phyloP scores from a whole-genome alignment of 2,329 filamentous ascomycete genomes.

The Berkeleyomyces basicola region DNA sequence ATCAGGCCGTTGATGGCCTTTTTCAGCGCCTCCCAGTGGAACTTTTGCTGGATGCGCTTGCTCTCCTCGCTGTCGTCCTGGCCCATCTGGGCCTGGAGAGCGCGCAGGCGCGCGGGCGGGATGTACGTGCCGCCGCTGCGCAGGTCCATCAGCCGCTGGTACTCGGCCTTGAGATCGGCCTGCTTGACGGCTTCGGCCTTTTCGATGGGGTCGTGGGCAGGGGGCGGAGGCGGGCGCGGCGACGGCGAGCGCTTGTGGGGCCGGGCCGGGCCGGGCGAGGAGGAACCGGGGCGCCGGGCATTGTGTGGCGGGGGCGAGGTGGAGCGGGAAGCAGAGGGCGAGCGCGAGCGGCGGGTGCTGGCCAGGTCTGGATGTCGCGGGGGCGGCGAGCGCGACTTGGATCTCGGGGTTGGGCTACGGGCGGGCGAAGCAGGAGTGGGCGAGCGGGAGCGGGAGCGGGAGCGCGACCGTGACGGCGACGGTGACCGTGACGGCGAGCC shows the following conservation, averaged over 20 bases:
- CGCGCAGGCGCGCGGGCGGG: constrained; percentile 74
- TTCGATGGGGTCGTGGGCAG: constrained; percentile 19
- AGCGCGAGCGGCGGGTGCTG: too few species aligned
- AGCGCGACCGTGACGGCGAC: constrained; percentile 20
- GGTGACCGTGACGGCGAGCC: not conserved
- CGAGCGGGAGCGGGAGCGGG: not conserved
- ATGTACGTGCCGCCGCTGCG: constrained; percentile 94
- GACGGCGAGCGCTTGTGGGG: constrained; percentile 14
- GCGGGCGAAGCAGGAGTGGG: not conserved
- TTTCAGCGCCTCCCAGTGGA: constrained; percentile 80
- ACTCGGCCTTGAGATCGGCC: constrained; percentile 76
- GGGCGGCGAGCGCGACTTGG: too few species aligned
- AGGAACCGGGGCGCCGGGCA: constrained; percentile 22
- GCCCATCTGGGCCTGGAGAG: constrained; percentile 89
- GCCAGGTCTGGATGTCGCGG: too few species aligned
- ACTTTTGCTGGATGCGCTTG: constrained; percentile 64
- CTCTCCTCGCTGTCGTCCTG: constrained; percentile 95
- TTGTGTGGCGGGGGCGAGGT: constrained; percentile 8
- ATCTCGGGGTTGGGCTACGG: too few species aligned
- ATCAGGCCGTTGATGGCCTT: constrained; percentile 97
- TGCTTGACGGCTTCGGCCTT: constrained; percentile 70
- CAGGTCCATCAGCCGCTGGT: constrained; percentile 81
- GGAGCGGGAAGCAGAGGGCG: constrained; percentile 1
- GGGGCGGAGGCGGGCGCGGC: constrained; percentile 16
- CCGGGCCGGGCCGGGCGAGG: constrained; percentile 17